These are phyloP conservation scores for Verbascum thapsus DNA, from an alignment of 257 asterid genomes.

Conservation along the genomic window DNA sequence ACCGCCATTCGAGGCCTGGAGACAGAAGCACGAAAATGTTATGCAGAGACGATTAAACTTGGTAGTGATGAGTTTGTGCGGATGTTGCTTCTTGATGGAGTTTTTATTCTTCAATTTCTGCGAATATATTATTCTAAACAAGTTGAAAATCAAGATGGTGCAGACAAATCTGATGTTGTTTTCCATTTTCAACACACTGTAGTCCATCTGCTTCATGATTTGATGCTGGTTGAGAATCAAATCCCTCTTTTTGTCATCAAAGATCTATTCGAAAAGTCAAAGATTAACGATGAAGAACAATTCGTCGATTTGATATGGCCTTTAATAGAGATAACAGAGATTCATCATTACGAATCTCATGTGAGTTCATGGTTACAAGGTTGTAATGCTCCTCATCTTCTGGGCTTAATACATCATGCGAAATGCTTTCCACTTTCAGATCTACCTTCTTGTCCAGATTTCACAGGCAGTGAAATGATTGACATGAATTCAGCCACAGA, in stretches of 20 bases:
- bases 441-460: no score
- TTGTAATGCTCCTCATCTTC: constrained; percentile 12
- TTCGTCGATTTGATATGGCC: constrained; percentile 12
- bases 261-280: not conserved
- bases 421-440: not conserved
- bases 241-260: constrained; percentile 19
- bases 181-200: not conserved
- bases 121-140: not conserved
- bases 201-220: constrained; percentile 7
- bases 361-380: not conserved
- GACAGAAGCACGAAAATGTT: not conserved
- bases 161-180: not conserved
- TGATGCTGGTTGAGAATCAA: constrained; percentile 32
- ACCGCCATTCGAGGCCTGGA: not conserved
- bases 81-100: constrained; percentile 29
- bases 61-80: not conserved
- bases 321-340: not conserved
- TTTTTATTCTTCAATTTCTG: constrained; percentile 26
- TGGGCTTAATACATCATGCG: constrained; percentile 14
- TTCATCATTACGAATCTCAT: not conserved
- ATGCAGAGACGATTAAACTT: not conserved
- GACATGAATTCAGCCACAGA: constrained; percentile 19
- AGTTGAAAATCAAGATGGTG: not conserved
- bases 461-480: not conserved
- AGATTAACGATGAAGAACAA: not conserved